Percentiles rank a stretch among this genome's conserved stretches.
Conservation (phyloP, 352 stramenopile genomes). For the Phytopythium aichiense region DNA sequence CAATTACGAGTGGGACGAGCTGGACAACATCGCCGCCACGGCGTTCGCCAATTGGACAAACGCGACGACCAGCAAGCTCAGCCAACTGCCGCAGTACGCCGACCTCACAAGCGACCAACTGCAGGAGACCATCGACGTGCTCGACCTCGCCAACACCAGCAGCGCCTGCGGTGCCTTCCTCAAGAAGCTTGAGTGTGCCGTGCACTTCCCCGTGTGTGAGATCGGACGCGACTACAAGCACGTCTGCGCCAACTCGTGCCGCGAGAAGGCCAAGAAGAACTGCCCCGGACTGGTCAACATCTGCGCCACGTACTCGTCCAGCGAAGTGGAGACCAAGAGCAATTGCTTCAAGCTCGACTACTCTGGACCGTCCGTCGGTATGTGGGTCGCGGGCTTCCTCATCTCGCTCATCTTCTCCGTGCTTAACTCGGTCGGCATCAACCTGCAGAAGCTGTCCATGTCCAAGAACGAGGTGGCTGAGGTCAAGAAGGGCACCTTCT, state of each 20-base stretch:
- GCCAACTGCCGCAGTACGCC: constrained; percentile 47
- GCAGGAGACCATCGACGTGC: constrained; percentile 23
- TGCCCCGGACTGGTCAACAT: constrained; percentile 63
- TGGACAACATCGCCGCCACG: constrained; percentile 36
- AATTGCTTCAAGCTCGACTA: constrained; percentile 83
- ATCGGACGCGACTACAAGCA: constrained; percentile 65
- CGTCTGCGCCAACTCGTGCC: constrained; percentile 61
- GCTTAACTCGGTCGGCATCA: constrained; percentile 89
- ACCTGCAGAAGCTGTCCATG: constrained; percentile 90
- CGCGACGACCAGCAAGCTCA: constrained; percentile 30
- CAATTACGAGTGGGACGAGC: constrained; percentile 56
- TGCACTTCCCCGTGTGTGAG: constrained; percentile 79
- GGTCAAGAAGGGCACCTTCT: constrained; percentile 71
- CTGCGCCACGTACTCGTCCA: constrained; percentile 35
- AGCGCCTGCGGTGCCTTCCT: constrained; percentile 59
- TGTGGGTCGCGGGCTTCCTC: constrained; percentile 85
- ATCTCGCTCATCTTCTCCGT: constrained; percentile 88
- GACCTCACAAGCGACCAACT: constrained; percentile 33
- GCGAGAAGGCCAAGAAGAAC: constrained; percentile 47
- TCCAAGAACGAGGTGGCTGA: constrained; percentile 57
- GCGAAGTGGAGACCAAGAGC: constrained; percentile 57
- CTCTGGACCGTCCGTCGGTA: constrained; percentile 59
- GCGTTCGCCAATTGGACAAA: constrained; percentile 55
- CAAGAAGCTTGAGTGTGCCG: constrained; percentile 55
- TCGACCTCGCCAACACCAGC: constrained; percentile 65